Percentiles rank a stretch among this genome's conserved stretches.
These are phyloP conservation scores for Lycium ferocissimum DNA, from an alignment of 257 asterid genomes.

Conservation along the genomic window DNA sequence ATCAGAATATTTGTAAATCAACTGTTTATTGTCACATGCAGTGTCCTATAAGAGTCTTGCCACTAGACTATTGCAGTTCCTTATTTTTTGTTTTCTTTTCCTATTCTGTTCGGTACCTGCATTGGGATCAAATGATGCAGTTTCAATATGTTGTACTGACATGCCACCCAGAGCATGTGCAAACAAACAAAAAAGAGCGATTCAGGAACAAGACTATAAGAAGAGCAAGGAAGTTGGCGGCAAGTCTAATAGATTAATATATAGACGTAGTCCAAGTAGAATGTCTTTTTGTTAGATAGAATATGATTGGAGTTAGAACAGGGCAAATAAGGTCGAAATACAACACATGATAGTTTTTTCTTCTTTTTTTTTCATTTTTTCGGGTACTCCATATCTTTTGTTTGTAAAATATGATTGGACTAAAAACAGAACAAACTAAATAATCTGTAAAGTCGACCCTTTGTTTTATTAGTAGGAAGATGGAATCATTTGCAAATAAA, in stretches of 20 bases:
- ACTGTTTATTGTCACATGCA: background rate
- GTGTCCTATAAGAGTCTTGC: background rate
- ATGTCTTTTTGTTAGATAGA: background rate
- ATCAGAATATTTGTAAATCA: conserved; percentile 5
- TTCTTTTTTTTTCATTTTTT: too few species aligned
- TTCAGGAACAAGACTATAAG: background rate
- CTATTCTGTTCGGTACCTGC: too few species aligned
- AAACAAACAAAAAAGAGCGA: background rate
- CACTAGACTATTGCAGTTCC: background rate
- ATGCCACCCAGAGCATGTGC: background rate
- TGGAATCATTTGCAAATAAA: too few species aligned
- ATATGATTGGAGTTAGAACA: background rate
- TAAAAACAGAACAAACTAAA: background rate
- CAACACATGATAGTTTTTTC: background rate
- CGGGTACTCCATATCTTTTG: background rate
- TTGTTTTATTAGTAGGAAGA: too few species aligned
- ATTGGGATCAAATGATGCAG: background rate
- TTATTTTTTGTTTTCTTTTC: too few species aligned
- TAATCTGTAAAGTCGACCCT: too few species aligned
- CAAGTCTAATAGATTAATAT: background rate
- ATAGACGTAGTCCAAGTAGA: background rate
- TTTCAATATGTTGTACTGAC: background rate
- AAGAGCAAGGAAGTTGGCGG: background rate
- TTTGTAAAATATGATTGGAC: background rate
- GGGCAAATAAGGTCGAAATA: background rate